phyloP scores from a whole-genome alignment of 2,329 filamentous ascomycete genomes.

The Colletotrichum sidae region DNA sequence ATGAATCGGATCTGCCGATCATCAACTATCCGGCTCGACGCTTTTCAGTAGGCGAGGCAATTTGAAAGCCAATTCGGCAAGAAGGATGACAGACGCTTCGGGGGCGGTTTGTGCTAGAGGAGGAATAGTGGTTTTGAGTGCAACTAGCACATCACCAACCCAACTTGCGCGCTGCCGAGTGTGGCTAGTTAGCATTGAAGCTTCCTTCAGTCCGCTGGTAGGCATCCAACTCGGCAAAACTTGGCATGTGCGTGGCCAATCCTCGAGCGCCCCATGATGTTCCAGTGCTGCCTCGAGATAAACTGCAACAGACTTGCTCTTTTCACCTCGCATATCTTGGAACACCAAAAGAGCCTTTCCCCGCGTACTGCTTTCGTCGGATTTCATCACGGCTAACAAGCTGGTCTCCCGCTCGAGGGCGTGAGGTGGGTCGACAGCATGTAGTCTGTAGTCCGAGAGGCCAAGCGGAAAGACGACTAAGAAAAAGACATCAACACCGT shows the following conservation, averaged over 20 bases:
- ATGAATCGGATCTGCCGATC: too few relatives aligned
- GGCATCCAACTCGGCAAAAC: constrained; percentile 1
- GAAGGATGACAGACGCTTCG: too few relatives aligned
- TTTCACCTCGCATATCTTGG: not conserved
- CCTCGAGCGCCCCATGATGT: not conserved
- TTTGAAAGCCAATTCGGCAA: too few relatives aligned
- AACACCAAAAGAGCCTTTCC: too few relatives aligned
- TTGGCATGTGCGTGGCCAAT: constrained; percentile 4
- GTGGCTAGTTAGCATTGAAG: too few relatives aligned
- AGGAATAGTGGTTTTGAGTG: not conserved
- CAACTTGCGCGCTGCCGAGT: not conserved
- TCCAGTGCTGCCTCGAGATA: constrained; percentile 12
- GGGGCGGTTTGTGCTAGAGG: too few relatives aligned
- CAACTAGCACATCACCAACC: not conserved
- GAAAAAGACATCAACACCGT: not conserved
- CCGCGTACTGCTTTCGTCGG: too few relatives aligned
- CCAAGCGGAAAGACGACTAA: constrained; percentile 1
- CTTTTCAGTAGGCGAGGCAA: too few relatives aligned
- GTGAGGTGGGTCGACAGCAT: constrained; percentile 3
- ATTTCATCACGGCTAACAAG: constrained; percentile 7
- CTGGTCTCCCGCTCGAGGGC: not conserved
- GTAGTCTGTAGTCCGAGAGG: not conserved
- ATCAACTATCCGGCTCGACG: too few relatives aligned
- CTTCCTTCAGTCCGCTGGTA: too few relatives aligned
- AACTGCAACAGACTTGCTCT: not conserved